Base-by-base conservation (phyloP, 768 basidiomycete genomes). In the Amanita polypyramis region DNA sequence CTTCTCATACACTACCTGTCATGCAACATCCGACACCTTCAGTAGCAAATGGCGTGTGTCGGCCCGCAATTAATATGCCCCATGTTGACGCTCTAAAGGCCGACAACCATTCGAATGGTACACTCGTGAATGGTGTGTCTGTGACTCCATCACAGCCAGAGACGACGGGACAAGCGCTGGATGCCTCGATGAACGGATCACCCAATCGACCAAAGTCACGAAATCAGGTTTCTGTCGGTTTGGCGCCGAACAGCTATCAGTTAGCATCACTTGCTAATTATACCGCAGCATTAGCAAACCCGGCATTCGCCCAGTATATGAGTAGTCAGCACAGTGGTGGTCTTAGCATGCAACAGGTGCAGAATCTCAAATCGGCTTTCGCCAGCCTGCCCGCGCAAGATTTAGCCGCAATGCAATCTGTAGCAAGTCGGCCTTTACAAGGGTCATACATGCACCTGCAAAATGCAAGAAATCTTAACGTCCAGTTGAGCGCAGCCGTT, bases 311-410 rank as follows among this genome's bases (percentile, higher is more conserved):
- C 56, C 56, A 62, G 62, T 63, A 66, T 52, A 51, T 60, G 56
- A 58, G 58, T 49, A 57, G 64, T 43, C 69, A 66, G 39, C 62
- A 63, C 3, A 67, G 65, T 37, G 65, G 65, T 37, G 65, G 66
- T 2, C 58, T 83, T 39, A 76, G 68, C 29, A 50, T 65, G 15
- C 82, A 83, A 51, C 80, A 82, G 55, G 65, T 82, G 60, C 78
- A 80, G 58, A 72, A 66, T 47, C 55, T 82, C 35, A 81, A 82
- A 62, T 63, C 73, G 7, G 76, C 73, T 3, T 74, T 80, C 50
- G 73, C 72, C 3, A 69, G 59, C 46, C 58, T 69, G 52, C 57
- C 62, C 45, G 62, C 60, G 14, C 68, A 66, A 50, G 74, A 73
- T 37, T 54, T 70, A 32, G 65, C 66, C 45, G 54, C 61, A 35